Conservation (phyloP, 2,329 filamentous ascomycete genomes). For the Rutstroemia sp. region DNA sequence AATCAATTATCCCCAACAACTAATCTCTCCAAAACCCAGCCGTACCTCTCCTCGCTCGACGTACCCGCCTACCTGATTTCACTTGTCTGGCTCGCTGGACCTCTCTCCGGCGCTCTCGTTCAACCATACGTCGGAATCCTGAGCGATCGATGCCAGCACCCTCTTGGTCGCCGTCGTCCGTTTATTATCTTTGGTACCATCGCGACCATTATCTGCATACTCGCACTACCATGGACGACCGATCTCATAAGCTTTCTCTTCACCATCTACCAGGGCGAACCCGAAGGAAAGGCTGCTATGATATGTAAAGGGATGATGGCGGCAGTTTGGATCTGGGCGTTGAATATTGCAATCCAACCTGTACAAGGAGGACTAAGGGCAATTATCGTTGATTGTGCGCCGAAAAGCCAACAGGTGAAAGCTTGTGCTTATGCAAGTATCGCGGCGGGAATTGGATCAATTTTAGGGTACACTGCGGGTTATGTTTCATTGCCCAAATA, state of each 20-base stretch:
- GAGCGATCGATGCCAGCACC: constrained; percentile 40
- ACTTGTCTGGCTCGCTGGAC: constrained; percentile 48
- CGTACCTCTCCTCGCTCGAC: constrained; percentile 36
- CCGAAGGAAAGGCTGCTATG: neutral
- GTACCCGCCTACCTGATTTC: constrained; percentile 44
- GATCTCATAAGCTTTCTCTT: constrained; percentile 30
- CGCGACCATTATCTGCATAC: constrained; percentile 41
- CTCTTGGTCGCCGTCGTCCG: constrained; percentile 39
- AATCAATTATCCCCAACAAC: too few relatives aligned
- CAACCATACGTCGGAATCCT: constrained; percentile 47
- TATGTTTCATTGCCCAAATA: constrained; percentile 17
- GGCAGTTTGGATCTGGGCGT: constrained; percentile 20
- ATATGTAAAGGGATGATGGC: constrained; percentile 11
- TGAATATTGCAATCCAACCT: constrained; percentile 30
- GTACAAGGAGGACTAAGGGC: constrained; percentile 29
- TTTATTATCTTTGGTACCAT: constrained; percentile 43
- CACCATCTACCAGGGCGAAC: neutral
- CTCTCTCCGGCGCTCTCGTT: constrained; percentile 43
- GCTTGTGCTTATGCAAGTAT: constrained; percentile 28
- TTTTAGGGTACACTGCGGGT: constrained; percentile 27
- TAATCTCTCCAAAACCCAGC: neutral
- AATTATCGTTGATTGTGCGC: constrained; percentile 29
- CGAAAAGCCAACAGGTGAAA: constrained; percentile 25
- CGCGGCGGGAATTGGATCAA: constrained; percentile 27
- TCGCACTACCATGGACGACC: constrained; percentile 41